Evolutionary conservation across 2,329 filamentous ascomycete species (phyloP).

Genomic region (Plenodomus biglobosus): DNA sequence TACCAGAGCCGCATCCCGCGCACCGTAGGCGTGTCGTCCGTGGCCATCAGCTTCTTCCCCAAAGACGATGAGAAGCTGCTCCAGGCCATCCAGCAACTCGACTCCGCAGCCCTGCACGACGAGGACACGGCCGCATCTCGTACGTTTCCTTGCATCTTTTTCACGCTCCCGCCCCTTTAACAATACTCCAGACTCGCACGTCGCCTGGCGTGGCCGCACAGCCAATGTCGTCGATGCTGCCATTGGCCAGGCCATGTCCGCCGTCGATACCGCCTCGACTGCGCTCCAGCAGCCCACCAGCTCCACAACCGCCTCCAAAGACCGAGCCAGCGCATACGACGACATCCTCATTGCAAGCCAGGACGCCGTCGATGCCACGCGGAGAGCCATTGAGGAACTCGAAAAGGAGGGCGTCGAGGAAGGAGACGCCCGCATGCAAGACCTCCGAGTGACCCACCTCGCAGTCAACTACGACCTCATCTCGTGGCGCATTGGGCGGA

Average conservation of each 20-base stretch:
- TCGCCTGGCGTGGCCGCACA: conserved; percentile 82
- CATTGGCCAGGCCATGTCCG: conserved; percentile 79
- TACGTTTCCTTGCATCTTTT: conserved; percentile 35
- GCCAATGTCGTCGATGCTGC: conserved; percentile 91
- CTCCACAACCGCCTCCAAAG: conserved; percentile 55
- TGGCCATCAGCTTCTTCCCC: conserved; percentile 79
- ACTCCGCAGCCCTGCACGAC: conserved; percentile 54
- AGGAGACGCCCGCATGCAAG: conserved; percentile 84
- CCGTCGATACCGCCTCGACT: conserved; percentile 61
- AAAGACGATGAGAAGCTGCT: conserved; percentile 63
- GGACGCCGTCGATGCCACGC: conserved; percentile 90
- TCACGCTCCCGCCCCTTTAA: conserved; percentile 7
- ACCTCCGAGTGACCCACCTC: conserved; percentile 86
- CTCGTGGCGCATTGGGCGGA: conserved; percentile 91
- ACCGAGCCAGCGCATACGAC: conserved; percentile 85
- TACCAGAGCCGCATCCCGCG: conserved; percentile 88
- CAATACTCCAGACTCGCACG: conserved; percentile 53
- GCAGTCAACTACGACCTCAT: conserved; percentile 94
- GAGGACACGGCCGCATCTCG: conserved; percentile 54
- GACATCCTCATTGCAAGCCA: conserved; percentile 87
- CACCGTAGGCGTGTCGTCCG: conserved; percentile 75
- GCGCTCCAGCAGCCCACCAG: conserved; percentile 49
- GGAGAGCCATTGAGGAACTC: conserved; percentile 89
- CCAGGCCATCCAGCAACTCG: conserved; percentile 68
- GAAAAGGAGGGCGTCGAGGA: conserved; percentile 79